Conservation (phyloP, 2,329 filamentous ascomycete species). For the Diaporthe amygdali region DNA sequence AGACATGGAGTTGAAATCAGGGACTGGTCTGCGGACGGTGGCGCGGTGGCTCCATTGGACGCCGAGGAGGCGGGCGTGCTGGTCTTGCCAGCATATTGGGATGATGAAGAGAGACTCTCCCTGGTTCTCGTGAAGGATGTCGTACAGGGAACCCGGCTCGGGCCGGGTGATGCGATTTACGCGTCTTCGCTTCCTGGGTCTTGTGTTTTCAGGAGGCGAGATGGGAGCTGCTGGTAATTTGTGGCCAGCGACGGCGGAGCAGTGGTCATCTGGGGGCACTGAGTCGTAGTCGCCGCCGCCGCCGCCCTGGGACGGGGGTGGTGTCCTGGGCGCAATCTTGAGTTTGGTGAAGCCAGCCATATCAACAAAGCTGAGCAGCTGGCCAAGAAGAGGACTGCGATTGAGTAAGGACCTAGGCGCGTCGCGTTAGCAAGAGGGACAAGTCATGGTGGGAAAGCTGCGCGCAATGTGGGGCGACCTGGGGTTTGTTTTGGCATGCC, state of each 20-base stretch:
- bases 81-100: conserved; percentile 62
- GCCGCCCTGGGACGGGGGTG: conserved; percentile 7
- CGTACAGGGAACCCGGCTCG: conserved; percentile 55
- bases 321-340: neutral
- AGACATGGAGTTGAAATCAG: conserved; percentile 29
- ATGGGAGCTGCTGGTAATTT: neutral
- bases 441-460: neutral
- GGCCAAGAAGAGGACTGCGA: conserved; percentile 20
- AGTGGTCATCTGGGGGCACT: neutral
- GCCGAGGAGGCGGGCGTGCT: conserved; percentile 53
- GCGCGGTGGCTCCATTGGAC: conserved; percentile 50
- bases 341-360: conserved; percentile 13
- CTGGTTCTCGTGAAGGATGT: conserved; percentile 54
- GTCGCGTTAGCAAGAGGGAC: conserved; percentile 14
- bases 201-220: conserved; percentile 4
- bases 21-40: conserved; percentile 46
- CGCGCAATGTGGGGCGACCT: neutral
- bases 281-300: no score
- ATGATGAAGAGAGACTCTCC: conserved; percentile 54
- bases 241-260: neutral
- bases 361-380: conserved; percentile 20
- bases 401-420: conserved; percentile 16
- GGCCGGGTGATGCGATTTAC: conserved; percentile 44
- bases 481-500: conserved; percentile 1
- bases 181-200: conserved; percentile 30